Evolutionary conservation across 2,329 filamentous ascomycete species (phyloP).

Genomic region (Colletotrichum endophyticum): DNA sequence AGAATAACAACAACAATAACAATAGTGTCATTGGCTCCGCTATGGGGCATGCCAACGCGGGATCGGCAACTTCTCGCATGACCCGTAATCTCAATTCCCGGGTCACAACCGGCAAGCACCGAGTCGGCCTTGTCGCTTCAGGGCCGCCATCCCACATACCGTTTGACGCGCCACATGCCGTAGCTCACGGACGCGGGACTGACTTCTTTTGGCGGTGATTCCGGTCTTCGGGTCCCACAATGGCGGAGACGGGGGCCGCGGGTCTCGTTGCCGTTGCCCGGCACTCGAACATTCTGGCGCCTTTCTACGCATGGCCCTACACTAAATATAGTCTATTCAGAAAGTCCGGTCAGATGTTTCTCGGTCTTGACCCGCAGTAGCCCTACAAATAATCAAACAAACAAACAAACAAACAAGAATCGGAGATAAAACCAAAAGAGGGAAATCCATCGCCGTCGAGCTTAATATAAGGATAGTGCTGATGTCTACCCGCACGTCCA

Average conservation of each 20-base stretch:
- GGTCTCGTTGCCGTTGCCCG: background rate
- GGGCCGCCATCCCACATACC: background rate
- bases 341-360: background rate
- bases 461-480: background rate
- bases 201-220: background rate
- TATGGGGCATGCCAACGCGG: background rate
- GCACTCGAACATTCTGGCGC: background rate
- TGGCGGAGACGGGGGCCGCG: background rate
- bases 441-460: background rate
- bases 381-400: background rate
- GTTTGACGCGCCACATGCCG: background rate
- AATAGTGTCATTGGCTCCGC: background rate
- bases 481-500: background rate
- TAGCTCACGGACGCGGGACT: background rate
- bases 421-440: background rate
- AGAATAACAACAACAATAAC: background rate
- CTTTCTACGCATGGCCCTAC: background rate
- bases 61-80: background rate
- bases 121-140: background rate
- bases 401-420: background rate
- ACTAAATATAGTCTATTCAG: background rate
- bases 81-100: background rate
- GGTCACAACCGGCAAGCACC: background rate
- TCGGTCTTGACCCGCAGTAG: background rate
- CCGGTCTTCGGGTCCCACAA: background rate